phyloP scores from a whole-genome alignment of 352 stramenopile genomes.

The Phytophthora agathidicida region DNA sequence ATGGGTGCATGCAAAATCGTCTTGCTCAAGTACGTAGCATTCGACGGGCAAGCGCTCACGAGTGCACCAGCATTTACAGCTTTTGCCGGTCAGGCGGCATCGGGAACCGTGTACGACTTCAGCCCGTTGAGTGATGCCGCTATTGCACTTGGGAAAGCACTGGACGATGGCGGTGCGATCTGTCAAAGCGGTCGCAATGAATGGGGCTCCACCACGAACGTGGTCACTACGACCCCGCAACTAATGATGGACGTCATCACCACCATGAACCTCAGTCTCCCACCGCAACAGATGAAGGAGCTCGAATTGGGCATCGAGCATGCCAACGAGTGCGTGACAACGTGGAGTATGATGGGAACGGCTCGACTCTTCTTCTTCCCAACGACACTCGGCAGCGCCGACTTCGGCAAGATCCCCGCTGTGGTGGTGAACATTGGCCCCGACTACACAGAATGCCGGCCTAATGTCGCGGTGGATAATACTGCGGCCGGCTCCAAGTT shows the following conservation, averaged over 20 bases:
- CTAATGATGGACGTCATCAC: conserved; percentile 9
- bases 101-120: conserved; percentile 12
- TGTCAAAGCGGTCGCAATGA: conserved; percentile 29
- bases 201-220: conserved; percentile 14
- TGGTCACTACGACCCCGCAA: conserved; percentile 7
- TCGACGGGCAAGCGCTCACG: conserved; percentile 11
- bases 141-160: conserved; percentile 2
- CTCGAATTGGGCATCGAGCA: neutral
- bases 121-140: conserved; percentile 5
- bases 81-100: neutral
- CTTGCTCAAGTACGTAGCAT: conserved; percentile 23
- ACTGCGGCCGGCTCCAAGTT: conserved; percentile 9
- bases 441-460: conserved; percentile 2
- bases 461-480: neutral
- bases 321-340: neutral
- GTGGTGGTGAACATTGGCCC: neutral
- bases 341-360: conserved; percentile 4
- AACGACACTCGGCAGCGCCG: neutral
- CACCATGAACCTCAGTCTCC: neutral
- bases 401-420: neutral
- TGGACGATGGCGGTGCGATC: conserved; percentile 16
- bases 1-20: conserved; percentile 20
- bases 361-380: conserved; percentile 3
- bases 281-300: conserved; percentile 5
- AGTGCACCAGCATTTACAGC: conserved; percentile 20